Evolutionary conservation across 768 basidiomycete genomes (phyloP), one percentile per base, ranked within the genome.

Genomic region (Mycena capillaripes): DNA sequence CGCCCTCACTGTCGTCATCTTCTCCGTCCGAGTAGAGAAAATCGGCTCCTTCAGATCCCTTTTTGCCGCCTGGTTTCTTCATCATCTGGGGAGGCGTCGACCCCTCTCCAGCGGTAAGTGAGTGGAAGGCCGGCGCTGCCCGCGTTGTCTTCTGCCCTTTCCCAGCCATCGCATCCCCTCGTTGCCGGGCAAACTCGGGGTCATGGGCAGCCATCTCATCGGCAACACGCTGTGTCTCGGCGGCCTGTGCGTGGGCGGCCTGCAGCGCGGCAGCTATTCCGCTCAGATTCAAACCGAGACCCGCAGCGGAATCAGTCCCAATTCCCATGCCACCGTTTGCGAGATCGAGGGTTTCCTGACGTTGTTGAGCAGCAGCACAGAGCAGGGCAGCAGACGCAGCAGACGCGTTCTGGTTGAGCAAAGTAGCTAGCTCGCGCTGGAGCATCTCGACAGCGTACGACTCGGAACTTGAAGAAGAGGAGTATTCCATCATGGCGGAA

Each of bases 251-350:
- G 59, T 93, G 92, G 11, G 92, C 94, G 63, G 93, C 94, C 73
- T 95, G 93, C 34, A 95, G 83, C 74, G 94, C 92, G 57, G 93
- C 93, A n/a, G 92, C 93, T 57, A 95, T 88, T 5, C 90, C 88
- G 73, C 85, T 89, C 48, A 93, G 79, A 76, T 88, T 89, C 52
- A 92, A 82, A 40, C 87, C 86, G n/a, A 92, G 81, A 57, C 86
- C 85, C 12, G 79, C 70, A 70, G 78, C 80, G 52, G 73, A 42
- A 59, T 78, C 76, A 75, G 78, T 75, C 77, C 77, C 77, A 66
- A 76, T 80, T 81, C 76, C 78, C 76, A 76, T 70, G 71, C 66
- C 69, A 30, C 79, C 78, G 32, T 76, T 71, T 48, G 81, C 82
- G 53, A 87, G 81, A 40, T 81, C 85, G 57, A 84, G 76, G 73